Evolutionary conservation across 1,284 basidiomycete genomes (phyloP).

Genomic region (Leccinum laetum): DNA sequence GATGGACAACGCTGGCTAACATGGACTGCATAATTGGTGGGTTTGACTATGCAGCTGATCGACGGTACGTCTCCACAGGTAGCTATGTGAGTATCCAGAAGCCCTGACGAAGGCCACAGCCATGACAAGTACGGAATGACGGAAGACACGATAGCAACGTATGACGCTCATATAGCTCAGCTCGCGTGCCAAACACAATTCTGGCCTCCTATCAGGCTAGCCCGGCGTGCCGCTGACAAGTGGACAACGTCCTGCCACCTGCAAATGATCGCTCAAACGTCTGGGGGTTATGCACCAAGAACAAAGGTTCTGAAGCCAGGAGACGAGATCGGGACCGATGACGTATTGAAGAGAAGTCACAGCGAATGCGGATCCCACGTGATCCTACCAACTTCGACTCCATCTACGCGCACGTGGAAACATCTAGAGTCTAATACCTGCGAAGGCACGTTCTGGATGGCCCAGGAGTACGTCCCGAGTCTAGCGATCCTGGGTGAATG

Average conservation of each 20-base stretch:
- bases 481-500: background rate
- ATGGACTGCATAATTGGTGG: background rate
- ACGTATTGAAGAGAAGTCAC: slow-evolving; percentile 1
- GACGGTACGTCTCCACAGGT: background rate
- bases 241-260: background rate
- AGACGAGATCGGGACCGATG: background rate
- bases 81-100: background rate
- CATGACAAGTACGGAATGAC: background rate
- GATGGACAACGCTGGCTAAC: background rate
- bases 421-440: background rate
- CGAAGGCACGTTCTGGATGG: background rate
- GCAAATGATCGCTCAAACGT: background rate
- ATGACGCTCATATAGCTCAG: background rate
- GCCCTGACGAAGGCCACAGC: background rate
- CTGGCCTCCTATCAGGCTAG: background rate
- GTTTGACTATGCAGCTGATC: background rate
- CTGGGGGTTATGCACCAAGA: background rate
- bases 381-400: background rate
- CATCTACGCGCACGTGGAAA: background rate
- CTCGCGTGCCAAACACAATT: background rate
- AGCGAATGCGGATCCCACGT: background rate
- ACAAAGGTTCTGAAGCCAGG: background rate
- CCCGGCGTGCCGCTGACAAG: background rate
- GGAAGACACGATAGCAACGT: background rate
- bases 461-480: background rate